Conservation (phyloP, 306 rosid species). For the Hippophae gyantsensis region DNA sequence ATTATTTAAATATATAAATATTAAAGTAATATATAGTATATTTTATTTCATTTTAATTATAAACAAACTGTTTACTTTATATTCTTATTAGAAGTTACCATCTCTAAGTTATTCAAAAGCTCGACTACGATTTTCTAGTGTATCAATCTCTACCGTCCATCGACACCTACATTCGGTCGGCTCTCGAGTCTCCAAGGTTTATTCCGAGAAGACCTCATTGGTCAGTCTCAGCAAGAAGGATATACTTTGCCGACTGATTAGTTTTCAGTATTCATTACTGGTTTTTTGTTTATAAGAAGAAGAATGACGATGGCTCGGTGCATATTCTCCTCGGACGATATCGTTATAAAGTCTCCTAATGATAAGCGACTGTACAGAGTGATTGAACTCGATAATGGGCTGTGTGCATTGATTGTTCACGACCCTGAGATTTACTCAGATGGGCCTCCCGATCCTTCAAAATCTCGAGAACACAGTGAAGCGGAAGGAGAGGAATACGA, state of each 20-base stretch:
- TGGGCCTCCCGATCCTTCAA: constrained; percentile 29
- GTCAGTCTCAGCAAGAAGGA: not conserved
- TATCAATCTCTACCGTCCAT: no score
- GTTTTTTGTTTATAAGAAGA: not conserved
- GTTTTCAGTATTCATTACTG: not conserved
- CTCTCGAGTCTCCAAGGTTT: not conserved
- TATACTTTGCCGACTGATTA: no score
- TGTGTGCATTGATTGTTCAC: constrained; percentile 72
- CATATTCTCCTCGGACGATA: constrained; percentile 43
- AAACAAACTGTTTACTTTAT: no score
- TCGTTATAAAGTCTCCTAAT: constrained; percentile 66
- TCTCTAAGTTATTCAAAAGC: no score
- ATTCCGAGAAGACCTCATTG: constrained; percentile 1
- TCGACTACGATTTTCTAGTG: no score
- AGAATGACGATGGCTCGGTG: constrained; percentile 17
- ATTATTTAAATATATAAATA: no score
- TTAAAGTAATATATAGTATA: no score
- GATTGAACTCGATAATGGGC: constrained; percentile 56
- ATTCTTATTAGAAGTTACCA: no score
- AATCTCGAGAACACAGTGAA: constrained; percentile 13
- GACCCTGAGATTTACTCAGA: constrained; percentile 83
- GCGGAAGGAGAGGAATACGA: constrained; percentile 28
- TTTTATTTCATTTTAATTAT: no score
- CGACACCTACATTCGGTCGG: no score
- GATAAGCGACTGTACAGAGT: constrained; percentile 64